Evolutionary conservation across 2,329 filamentous ascomycete genomes (phyloP).

Genomic region (Nannizzia gypsea): DNA sequence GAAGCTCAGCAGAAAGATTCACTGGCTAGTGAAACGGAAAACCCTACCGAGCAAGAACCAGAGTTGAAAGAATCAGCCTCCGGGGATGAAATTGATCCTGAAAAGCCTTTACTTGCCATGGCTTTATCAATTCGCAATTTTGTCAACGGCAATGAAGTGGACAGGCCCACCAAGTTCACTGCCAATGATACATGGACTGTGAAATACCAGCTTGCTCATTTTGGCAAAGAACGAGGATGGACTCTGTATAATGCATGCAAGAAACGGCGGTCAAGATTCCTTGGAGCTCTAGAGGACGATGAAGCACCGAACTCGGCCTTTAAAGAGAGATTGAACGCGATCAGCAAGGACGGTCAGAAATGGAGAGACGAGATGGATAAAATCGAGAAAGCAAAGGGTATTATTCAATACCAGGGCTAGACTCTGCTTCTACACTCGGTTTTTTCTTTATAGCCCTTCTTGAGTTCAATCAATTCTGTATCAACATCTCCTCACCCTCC

Average conservation of each 20-base stretch:
- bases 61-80: neutral
- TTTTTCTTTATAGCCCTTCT: neutral
- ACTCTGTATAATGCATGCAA: constrained; percentile 47
- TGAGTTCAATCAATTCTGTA: neutral
- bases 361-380: constrained; percentile 47
- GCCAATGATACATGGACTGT: constrained; percentile 52
- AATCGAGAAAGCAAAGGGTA: constrained; percentile 37
- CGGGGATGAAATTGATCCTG: constrained; percentile 3
- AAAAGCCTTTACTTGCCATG: constrained; percentile 50
- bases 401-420: constrained; percentile 14
- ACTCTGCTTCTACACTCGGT: neutral
- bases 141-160: constrained; percentile 53
- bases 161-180: constrained; percentile 45
- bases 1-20: constrained; percentile 14
- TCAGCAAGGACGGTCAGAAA: constrained; percentile 45
- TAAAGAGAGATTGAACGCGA: constrained; percentile 25
- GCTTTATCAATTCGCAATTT: constrained; percentile 60
- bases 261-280: constrained; percentile 41
- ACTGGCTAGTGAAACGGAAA: constrained; percentile 12
- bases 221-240: constrained; percentile 36
- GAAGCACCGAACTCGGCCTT: constrained; percentile 23
- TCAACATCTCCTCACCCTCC: neutral
- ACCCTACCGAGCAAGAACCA: constrained; percentile 7
- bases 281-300: constrained; percentile 31
- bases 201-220: constrained; percentile 64